Evolutionary conservation across 495 filamentous ascomycete genomes (phyloP).

Genomic region (Pseudoneurospora amorphoporcata): DNA sequence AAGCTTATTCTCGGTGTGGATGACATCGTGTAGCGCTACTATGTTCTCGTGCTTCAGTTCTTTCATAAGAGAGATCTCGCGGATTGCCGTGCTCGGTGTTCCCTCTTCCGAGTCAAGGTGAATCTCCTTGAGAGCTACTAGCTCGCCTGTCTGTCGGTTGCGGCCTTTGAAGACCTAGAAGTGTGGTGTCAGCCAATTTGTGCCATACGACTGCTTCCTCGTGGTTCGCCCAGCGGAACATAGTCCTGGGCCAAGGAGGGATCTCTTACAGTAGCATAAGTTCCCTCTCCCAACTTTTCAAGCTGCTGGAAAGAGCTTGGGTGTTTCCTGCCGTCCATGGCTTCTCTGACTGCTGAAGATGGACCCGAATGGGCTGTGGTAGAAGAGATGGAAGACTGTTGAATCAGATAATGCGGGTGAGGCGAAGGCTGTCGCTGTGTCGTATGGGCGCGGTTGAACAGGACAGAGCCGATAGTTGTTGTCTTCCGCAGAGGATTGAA

Average conservation of each 20-base stretch:
- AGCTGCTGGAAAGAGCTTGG: conserved; percentile 97
- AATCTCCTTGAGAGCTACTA: conserved; percentile 97
- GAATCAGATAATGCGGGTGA: conserved; percentile 6
- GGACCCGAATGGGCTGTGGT: neutral
- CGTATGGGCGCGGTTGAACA: conserved; percentile 32
- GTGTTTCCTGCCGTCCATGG: conserved; percentile 81
- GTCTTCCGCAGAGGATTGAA: conserved; percentile 7
- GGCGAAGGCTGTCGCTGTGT: conserved; percentile 16
- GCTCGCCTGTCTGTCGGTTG: conserved; percentile 90
- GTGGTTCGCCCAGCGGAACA: neutral
- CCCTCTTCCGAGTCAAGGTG: conserved; percentile 98
- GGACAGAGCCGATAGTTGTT: conserved; percentile 29
- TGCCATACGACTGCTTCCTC: neutral
- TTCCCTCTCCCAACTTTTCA: conserved; percentile 97
- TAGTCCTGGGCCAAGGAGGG: neutral
- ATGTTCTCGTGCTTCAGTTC: conserved; percentile 98
- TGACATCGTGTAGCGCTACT: conserved; percentile 94
- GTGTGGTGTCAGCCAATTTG: conserved; percentile 1
- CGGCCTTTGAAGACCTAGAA: conserved; percentile 91
- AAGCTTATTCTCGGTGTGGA: conserved; percentile 98
- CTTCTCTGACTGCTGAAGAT: conserved; percentile 6
- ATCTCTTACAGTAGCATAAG: conserved; percentile 84
- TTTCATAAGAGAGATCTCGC: conserved; percentile 98
- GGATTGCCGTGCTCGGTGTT: conserved; percentile 95
- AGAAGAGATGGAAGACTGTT: conserved; percentile 9